phyloP scores from a whole-genome alignment of 768 basidiomycete species.

The Boletus pseudopeckii region DNA sequence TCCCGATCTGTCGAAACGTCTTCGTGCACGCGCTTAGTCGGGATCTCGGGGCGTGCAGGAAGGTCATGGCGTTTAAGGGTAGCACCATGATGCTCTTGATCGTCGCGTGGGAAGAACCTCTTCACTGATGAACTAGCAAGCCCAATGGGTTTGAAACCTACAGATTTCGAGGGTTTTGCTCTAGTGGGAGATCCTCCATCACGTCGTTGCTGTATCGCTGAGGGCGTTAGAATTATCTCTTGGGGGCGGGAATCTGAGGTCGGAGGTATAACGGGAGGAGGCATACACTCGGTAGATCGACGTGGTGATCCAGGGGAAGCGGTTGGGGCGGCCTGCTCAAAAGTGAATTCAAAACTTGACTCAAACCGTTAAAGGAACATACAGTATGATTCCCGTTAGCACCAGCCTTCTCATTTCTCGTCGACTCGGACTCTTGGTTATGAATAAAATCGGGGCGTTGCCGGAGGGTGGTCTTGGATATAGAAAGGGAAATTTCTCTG shows the following conservation, averaged over 20 bases:
- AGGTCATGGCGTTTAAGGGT: conserved; percentile 14
- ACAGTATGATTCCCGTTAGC: conserved; percentile 39
- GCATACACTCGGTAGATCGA: conserved; percentile 32
- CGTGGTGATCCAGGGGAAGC: conserved; percentile 21
- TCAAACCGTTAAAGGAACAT: conserved; percentile 5
- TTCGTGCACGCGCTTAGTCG: conserved; percentile 27
- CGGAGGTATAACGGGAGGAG: conserved; percentile 25
- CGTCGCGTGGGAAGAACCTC: conserved; percentile 81
- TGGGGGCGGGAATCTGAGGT: conserved; percentile 13
- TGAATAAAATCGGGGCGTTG: conserved; percentile 17
- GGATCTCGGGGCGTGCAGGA: conserved; percentile 23
- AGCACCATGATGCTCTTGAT: conserved; percentile 49
- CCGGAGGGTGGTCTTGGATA: conserved; percentile 30
- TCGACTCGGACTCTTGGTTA: conserved; percentile 22
- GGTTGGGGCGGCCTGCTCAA: conserved; percentile 17
- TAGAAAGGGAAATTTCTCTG: conserved; percentile 31
- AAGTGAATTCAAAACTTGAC: conserved; percentile 7
- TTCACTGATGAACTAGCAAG: conserved; percentile 54
- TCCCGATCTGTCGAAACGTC: conserved; percentile 20
- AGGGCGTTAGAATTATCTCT: conserved; percentile 9
- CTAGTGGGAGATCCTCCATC: conserved; percentile 20
- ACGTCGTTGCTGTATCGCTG: conserved; percentile 13
- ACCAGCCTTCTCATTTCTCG: conserved; percentile 36
- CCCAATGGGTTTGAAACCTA: conserved; percentile 68
- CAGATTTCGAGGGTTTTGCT: conserved; percentile 33